Conservation (phyloP, 495 filamentous ascomycete species). For the Talaromyces liani region DNA sequence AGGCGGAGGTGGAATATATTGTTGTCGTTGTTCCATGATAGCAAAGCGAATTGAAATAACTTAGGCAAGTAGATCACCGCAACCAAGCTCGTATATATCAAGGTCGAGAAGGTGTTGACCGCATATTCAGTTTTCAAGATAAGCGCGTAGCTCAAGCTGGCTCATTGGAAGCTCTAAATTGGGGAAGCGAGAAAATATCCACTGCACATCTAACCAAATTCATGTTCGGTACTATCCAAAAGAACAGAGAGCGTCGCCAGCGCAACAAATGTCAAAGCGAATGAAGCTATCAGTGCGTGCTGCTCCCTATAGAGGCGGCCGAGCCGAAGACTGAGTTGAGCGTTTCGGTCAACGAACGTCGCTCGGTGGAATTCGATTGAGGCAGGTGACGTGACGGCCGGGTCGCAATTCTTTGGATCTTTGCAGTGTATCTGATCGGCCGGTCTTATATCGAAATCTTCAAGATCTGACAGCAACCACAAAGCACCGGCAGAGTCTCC, state of each 20-base stretch:
- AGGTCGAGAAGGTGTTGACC: not conserved
- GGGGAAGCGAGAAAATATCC: not conserved
- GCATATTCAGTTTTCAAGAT: not conserved
- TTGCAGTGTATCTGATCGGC: not conserved
- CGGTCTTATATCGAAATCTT: not conserved
- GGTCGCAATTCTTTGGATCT: not conserved
- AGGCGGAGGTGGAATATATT: constrained; percentile 52
- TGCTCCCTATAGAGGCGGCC: not conserved
- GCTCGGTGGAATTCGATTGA: not conserved
- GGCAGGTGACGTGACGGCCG: not conserved
- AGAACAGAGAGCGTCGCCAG: not conserved
- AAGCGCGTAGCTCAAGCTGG: not conserved
- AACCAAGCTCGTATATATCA: not conserved
- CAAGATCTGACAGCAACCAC: not conserved
- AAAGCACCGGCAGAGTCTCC: not conserved
- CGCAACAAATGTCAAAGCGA: not conserved
- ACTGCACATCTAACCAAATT: not conserved
- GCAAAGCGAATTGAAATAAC: not conserved
- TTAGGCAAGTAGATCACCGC: not conserved
- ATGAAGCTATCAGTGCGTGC: not conserved
- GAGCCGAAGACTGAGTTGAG: not conserved
- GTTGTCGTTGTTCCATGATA: constrained; percentile 23
- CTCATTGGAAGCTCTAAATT: not conserved
- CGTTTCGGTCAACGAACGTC: not conserved
- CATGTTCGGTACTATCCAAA: constrained; percentile 1